phyloP scores from a whole-genome alignment of 2,329 filamentous ascomycete genomes.

The Parastagonospora nodorum region DNA sequence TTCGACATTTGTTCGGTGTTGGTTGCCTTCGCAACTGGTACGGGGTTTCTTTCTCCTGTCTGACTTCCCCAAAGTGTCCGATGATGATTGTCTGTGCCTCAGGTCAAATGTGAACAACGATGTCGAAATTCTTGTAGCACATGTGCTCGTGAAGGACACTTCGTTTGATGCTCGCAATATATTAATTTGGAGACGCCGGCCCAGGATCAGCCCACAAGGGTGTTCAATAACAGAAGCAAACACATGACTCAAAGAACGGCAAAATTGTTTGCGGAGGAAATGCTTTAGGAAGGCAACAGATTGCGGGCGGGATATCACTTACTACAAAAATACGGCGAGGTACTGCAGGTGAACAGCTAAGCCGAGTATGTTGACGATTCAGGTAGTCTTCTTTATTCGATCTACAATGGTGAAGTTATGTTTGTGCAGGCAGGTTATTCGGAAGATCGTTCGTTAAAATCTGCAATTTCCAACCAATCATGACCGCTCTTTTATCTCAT shows the following conservation, averaged over 20 bases:
- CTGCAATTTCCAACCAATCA: background rate
- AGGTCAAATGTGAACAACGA: conserved; percentile 15
- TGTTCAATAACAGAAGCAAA: conserved; percentile 21
- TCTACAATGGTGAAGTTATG: background rate
- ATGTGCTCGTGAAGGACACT: background rate
- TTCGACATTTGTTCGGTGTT: conserved; percentile 1
- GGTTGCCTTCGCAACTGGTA: background rate
- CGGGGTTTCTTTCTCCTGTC: background rate
- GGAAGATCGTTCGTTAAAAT: too few relatives aligned
- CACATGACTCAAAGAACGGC: conserved; percentile 25
- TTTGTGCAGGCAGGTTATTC: background rate
- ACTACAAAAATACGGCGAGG: background rate
- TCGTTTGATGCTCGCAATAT: conserved; percentile 18
- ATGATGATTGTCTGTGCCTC: conserved; percentile 16
- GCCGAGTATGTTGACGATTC: background rate
- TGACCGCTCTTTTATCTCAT: background rate
- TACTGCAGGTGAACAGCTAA: background rate
- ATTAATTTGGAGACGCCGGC: conserved; percentile 24
- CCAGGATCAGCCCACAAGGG: conserved; percentile 24
- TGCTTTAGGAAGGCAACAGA: background rate
- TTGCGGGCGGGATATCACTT: background rate
- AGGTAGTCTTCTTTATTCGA: background rate
- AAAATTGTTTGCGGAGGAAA: background rate
- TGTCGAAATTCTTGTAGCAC: conserved; percentile 5
- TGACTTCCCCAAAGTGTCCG: conserved; percentile 1